Evolutionary conservation across 345 rosid species (phyloP), one percentile per base, ranked within the genome.

Genomic region (Lumnitzera littorea): DNA sequence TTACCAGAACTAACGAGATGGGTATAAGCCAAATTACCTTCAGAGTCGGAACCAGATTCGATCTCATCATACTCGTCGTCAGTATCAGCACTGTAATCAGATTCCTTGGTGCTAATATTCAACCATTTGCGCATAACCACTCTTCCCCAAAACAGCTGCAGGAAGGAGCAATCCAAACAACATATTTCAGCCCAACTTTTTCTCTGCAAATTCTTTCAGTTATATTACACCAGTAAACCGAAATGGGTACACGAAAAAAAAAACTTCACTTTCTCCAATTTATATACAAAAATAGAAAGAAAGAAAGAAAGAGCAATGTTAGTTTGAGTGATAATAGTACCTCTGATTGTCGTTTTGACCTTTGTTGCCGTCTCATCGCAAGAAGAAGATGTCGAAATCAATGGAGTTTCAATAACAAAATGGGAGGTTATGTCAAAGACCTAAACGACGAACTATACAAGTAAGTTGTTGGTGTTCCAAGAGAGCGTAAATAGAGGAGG

Each of bases 71-170:
- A 66, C 46, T 72, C 85, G 2, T 80, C 82, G 2, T 88, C 94
- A 16, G 86, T 48, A 73, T 89, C 98, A 7, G 98, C 94, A 48
- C 96, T 82, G 75, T 76, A 92, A 67, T 92, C 91, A 61, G 89
- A 82, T 54, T 73, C 89, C 58, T 56, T 78, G 59, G 80, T 46
- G 62, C 68, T 68, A 73, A 92, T 82, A 74, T 92, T 89, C 54
- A 92, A 75, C 94, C 78, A 85, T 70, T 92, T 89, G 56, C 96
- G 85, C 81, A 92, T 63, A 58, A 89, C 76, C 27, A 83, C 74
- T 46, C 83, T 72, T 1, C 96, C 84, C 98, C 98, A 92, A 62
- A 89, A 82, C 60, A 83, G 76, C 79, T 91, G 96, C 67, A 89
- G 69, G 85, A 80, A 85, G 55, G 82, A 81, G 81, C 80, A 86